Evolutionary conservation across 2,329 filamentous ascomycete genomes (phyloP), one percentile per base, ranked within the genome.

Genomic region (Macrophomina phaseolina): DNA sequence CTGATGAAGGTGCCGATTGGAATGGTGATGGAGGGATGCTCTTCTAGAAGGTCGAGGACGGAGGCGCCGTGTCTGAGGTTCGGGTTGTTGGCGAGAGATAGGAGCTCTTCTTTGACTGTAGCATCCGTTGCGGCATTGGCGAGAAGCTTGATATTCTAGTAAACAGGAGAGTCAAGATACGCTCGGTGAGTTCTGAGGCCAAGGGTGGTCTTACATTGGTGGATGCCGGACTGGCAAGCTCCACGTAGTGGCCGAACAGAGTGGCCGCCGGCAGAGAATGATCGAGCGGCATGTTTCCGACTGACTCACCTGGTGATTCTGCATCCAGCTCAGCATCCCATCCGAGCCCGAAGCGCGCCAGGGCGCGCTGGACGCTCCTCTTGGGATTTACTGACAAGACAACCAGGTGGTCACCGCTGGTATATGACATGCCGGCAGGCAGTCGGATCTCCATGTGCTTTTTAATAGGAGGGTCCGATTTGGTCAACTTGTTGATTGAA

Each of bases 1-100:
- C 83, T 81, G 18, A 94, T 82, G 79, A 89, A 93, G 23, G 84
- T 77, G 12, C 83, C 82, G 36, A 94, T 83, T 0, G 89, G 81
- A 8, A 73, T 64, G 16, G 45, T 3, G 2, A 36, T 23, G 30
- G 52, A 52, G 4, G 71, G 70, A 36, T 70, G 63, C 11, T 69
- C 62, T 46, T 73, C 70, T 18, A 74, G 69, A 32, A 74, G 36
- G 42, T 71, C 69, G 58, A 74, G 68, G 28, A 70, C 32, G 11
- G 68, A 68, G 18, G 18, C 18, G 1, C 18, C 18, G 18, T 18
- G 18, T 18, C 18, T 18, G 18, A 18, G 18, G 18, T 18, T 18
- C 18, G 18, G 18, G 64, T 64, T 55, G 30, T 69, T 71, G 14
- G 70, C 69, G 12, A 14, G 12, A 6, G 18, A 18, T 18, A 18